Evolutionary conservation across 192 early-diverging fungal species (phyloP), one percentile per base, ranked within the genome.

Genomic region (Chytriomyces sp.): DNA sequence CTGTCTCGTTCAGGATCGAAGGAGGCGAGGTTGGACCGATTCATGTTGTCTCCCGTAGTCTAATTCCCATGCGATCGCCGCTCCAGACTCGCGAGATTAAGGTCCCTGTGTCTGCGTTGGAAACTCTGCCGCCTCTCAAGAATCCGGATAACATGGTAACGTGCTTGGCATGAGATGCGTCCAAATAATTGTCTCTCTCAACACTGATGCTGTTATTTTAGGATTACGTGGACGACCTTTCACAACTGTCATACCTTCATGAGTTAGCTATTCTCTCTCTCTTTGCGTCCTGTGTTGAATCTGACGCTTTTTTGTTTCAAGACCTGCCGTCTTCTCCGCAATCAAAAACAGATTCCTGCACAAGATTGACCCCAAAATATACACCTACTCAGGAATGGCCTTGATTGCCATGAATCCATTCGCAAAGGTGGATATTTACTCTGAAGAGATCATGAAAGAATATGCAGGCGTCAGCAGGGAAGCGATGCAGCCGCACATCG

Each of bases 361-460:
- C 13, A 20, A 50, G 10, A 28, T 24, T 0, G 24, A 24, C 13
- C 74, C 35, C 11, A 11, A 57, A 78, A 97, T 97, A 77, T 97
- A 97, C 82, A 97, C 95, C 18, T 97, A 97, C 76, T 97, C 95
- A 24, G 95, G 95, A 57, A 96, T 96, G 60, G 95, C 95, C 45
- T 82, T 97, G 69, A 94, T 97, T 69, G 95, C 95, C 43, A 90
- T 93, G 66, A 97, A 97, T 76, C 95, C 95, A 5, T 97, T 96
- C 80, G 89, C 88, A 53, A 81, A 89, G 11, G 89, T 97, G 70
- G 80, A 89, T 45, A 81, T 96, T 26, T 97, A 96, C 80, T 89
- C 91, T 26, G 92, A 88, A 65, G 93, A 96, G 69, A 92, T 93
- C 57, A 91, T 97, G 81, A 65, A 61, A 68, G 89, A 92, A 23